Base-by-base conservation (phyloP, 345 rosid species). In the Geranium rotundifolium region DNA sequence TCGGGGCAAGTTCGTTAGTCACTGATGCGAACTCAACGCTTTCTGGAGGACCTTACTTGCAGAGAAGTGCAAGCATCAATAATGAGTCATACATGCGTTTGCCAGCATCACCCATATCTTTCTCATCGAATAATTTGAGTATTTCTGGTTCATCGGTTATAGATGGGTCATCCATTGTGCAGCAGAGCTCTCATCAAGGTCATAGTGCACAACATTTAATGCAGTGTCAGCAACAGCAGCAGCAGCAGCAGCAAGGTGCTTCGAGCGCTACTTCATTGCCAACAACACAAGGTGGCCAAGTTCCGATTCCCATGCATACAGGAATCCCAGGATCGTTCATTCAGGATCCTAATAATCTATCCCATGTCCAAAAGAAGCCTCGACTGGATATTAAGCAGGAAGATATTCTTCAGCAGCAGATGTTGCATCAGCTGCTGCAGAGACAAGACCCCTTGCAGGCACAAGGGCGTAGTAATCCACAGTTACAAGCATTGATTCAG, bases 21-120 rank as follows among this genome's bases (percentile, higher is more conserved):
- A 90, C 99, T 30, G 96, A 93, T 85, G 99, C 95, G 62, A 93
- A 93, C 75, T 93, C 99, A 5, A 90, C 85, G 0, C 84, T 89
- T 60, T 92, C 98, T 27, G 87, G 90, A 15, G 95, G 97, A 60
- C 89, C 91, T 30, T 82, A 81, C 68, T 77, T 93, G 80, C 96
- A 88, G 84, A 86, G 97, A 67, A 93, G 99, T 72, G 91, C 95
- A 13, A 92, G 99, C 79, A 80, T 89, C 73, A 93, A 93, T 69
- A 86, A 85, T 7, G 97, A 93, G 65, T 84, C 99, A 0, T 87
- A 89, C 63, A 82, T 92, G 91, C 96, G 99, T 64, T 79, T 90
- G 71, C 97, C 99, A 3, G 96, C 97, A 3, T 93, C 97, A 0
- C 99, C 97, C 14, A 75, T 93, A 88, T 90, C 99, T 0, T 93